Conservation (phyloP, 257 asterid genomes). For the Solanum tarapatanum region DNA sequence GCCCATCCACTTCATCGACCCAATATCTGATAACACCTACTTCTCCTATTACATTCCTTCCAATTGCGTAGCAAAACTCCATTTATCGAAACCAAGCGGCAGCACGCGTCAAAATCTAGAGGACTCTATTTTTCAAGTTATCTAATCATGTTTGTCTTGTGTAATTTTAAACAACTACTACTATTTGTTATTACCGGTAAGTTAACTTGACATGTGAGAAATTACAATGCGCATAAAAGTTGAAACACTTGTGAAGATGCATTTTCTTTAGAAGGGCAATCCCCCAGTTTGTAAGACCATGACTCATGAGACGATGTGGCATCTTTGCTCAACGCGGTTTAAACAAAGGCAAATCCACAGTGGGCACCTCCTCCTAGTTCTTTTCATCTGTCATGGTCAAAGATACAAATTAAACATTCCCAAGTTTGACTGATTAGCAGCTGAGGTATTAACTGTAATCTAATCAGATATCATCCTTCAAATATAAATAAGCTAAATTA, state of each 20-base stretch:
- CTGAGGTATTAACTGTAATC: not conserved
- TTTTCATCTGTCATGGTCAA: not conserved
- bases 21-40: not conserved
- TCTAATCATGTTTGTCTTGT: not conserved
- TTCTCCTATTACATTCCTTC: not conserved
- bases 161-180: not conserved
- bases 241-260: not conserved
- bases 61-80: not conserved
- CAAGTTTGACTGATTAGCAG: not conserved
- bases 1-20: not conserved
- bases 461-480: not conserved
- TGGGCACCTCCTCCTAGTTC: not conserved
- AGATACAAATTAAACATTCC: not conserved
- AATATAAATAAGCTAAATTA: not conserved
- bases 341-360: not conserved
- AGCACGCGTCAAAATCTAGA: not conserved
- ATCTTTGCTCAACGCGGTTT: not conserved
- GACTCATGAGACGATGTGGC: not conserved
- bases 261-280: not conserved
- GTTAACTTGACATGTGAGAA: too few species aligned
- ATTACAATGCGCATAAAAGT: not conserved
- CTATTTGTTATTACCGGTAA: not conserved
- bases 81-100: not conserved
- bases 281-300: not conserved
- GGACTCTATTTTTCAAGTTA: not conserved